These are phyloP conservation scores for Alternaria sp. DNA, from an alignment of 2,329 filamentous ascomycete species.

Conservation along the genomic window DNA sequence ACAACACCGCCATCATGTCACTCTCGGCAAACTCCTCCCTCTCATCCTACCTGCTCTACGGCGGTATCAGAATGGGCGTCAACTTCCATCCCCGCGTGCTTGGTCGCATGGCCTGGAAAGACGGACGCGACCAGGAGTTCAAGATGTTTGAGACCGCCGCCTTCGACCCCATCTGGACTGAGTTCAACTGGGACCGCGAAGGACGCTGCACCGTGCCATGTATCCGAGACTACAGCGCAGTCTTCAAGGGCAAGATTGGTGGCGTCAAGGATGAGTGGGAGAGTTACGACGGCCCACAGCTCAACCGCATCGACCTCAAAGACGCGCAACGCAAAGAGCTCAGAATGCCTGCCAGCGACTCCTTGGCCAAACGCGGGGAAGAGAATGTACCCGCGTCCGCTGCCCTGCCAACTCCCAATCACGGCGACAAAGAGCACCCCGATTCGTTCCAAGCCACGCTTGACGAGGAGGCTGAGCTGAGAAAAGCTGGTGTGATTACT, in stretches of 20 bases:
- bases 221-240: constrained; percentile 59
- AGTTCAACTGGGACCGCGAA: constrained; percentile 61
- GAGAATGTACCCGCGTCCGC: constrained; percentile 38
- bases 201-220: constrained; percentile 62
- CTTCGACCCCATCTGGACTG: constrained; percentile 65
- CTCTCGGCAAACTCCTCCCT: constrained; percentile 62
- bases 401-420: constrained; percentile 30
- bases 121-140: constrained; percentile 60
- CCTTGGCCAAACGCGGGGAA: constrained; percentile 22
- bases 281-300: constrained; percentile 55
- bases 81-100: constrained; percentile 64
- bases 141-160: constrained; percentile 64
- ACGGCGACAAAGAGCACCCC: constrained; percentile 33
- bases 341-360: constrained; percentile 4
- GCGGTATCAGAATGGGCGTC: constrained; percentile 63
- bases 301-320: constrained; percentile 45
- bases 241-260: constrained; percentile 57
- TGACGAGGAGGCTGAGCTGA: constrained; percentile 49
- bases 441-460: constrained; percentile 51
- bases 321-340: constrained; percentile 38
- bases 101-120: constrained; percentile 64
- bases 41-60: constrained; percentile 61
- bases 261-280: constrained; percentile 61
- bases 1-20: constrained; percentile 65
- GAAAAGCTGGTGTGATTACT: constrained; percentile 49